phyloP scores from a whole-genome alignment of 2,329 filamentous ascomycete genomes.

The Diaporthe citriasiana region DNA sequence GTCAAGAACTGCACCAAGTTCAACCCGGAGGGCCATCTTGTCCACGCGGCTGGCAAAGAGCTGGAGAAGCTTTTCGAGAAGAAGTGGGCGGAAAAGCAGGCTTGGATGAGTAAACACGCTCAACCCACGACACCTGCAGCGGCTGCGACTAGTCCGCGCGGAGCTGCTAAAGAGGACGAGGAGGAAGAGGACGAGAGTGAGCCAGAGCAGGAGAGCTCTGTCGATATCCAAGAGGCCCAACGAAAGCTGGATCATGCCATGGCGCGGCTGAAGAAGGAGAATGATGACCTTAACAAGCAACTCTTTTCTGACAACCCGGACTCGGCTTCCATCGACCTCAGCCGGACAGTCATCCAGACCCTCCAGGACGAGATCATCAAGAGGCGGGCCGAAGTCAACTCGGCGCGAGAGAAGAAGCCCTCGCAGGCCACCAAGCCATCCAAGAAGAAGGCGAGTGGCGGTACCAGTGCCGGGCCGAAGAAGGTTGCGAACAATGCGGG shows the following conservation, averaged over 20 bases:
- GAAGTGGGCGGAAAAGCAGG: slow-evolving; percentile 83
- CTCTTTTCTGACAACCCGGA: slow-evolving; percentile 65
- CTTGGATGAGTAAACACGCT: slow-evolving; percentile 84
- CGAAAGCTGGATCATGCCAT: slow-evolving; percentile 64
- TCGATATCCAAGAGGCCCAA: slow-evolving; percentile 57
- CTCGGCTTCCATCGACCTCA: slow-evolving; percentile 66
- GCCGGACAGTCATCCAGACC: slow-evolving; percentile 73
- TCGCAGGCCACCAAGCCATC: slow-evolving; percentile 66
- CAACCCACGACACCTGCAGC: slow-evolving; percentile 55
- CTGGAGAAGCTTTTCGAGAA: slow-evolving; percentile 82
- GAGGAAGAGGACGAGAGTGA: slow-evolving; percentile 80
- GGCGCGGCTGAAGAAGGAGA: slow-evolving; percentile 68
- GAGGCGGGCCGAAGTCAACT: slow-evolving; percentile 76
- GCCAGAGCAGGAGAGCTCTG: slow-evolving; percentile 63
- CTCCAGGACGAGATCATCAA: slow-evolving; percentile 81
- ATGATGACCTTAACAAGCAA: slow-evolving; percentile 69
- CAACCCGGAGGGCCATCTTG: slow-evolving; percentile 81
- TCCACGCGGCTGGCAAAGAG: slow-evolving; percentile 78
- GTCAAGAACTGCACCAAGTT: slow-evolving; percentile 93
- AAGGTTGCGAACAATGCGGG: slow-evolving; percentile 57
- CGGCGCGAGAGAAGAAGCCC: slow-evolving; percentile 67
- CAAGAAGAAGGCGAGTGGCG: slow-evolving; percentile 62
- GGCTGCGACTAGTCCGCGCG: slow-evolving; percentile 73
- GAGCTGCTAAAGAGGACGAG: slow-evolving; percentile 77
- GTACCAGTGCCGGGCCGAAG: slow-evolving; percentile 51